A percentile compares a stretch with the other conserved stretches of the same genome.
Evolutionary conservation across 2,329 filamentous ascomycete species (phyloP).

Genomic region (Aaosphaeria arxii): DNA sequence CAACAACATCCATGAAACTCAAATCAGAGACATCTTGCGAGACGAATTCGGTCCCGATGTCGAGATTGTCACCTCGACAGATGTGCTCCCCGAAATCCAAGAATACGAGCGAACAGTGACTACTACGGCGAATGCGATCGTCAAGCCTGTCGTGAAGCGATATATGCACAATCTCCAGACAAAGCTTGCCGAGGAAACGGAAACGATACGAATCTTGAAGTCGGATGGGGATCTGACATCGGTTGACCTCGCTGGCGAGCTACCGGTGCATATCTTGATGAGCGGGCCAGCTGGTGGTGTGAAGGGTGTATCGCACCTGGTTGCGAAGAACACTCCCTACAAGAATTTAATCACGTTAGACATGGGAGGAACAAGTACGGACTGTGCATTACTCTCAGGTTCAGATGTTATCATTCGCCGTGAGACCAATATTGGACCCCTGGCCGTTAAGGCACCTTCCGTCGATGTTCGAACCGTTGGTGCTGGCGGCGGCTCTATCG

Average conservation of each 20-base stretch:
- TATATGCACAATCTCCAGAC: conserved; percentile 44
- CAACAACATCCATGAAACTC: conserved; percentile 43
- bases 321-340: conserved; percentile 45
- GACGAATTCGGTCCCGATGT: conserved; percentile 44
- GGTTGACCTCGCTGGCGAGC: conserved; percentile 42
- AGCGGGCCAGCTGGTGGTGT: conserved; percentile 52
- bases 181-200: conserved; percentile 40
- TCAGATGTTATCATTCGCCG: conserved; percentile 44
- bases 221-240: conserved; percentile 50
- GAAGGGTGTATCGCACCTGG: conserved; percentile 46
- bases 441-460: conserved; percentile 47
- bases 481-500: conserved; percentile 50
- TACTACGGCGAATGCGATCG: conserved; percentile 47
- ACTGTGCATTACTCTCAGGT: conserved; percentile 46
- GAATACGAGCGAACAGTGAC: conserved; percentile 52
- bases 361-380: conserved; percentile 52
- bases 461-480: conserved; percentile 51
- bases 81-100: conserved; percentile 47
- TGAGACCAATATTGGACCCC: conserved; percentile 44
- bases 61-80: conserved; percentile 45
- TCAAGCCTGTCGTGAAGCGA: conserved; percentile 47
- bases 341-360: conserved; percentile 51
- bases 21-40: conserved; percentile 37
- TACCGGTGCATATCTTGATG: conserved; percentile 51
- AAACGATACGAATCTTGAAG: conserved; percentile 49